Evolutionary conservation across 148 eudicot species (phyloP), one percentile per base, ranked within the genome.

Genomic region (Vaccinium darrowii): DNA sequence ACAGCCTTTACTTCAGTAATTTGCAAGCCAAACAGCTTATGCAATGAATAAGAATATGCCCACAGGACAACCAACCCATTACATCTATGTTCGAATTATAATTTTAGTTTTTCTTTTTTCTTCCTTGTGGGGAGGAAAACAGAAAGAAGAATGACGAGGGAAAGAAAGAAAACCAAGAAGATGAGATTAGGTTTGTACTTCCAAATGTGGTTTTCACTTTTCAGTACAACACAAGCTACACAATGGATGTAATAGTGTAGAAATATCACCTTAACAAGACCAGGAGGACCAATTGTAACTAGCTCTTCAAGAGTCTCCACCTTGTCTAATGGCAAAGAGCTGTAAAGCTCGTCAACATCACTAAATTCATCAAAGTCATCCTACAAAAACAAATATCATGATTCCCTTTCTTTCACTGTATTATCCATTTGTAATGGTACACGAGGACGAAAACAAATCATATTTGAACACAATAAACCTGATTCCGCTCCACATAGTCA

Each of bases 401-500:
- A n/a, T 63, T 63, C 25, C 69, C 25, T n/a, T 63, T 18, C n/a
- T 58, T 5, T 18, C 63, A 6, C 13, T 8, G 69, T 63, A 25
- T 63, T n/a, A 0, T 63, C 69, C 69, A n/a, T 63, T 21, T 63
- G 2, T 63, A 63, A 63, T 39, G 14, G 14, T 47, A 47, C 62
- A 11, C 36, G 19, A 75, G 19, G 82, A 47, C 67, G 12, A 39
- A 76, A 25, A 7, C 49, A 74, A 43, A 67, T 52, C 33, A 81
- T 56, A 50, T 62, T 27, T 75, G 30, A 50, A 76, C 23, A 19
- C 51, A 57, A 23, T 47, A 39, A 54, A 97, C 99, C 98, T 97
- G 99, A 94, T 97, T 97, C 39, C 99, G 97, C 84, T 97, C 99
- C 83, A 97, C 90, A 79, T 97, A 97, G 85, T 97, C 99, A 58